Percentiles rank a stretch among this genome's conserved stretches.
Conservation (phyloP, 1,139 yeast species). For the Yamadazyma pseudoaaseri region DNA sequence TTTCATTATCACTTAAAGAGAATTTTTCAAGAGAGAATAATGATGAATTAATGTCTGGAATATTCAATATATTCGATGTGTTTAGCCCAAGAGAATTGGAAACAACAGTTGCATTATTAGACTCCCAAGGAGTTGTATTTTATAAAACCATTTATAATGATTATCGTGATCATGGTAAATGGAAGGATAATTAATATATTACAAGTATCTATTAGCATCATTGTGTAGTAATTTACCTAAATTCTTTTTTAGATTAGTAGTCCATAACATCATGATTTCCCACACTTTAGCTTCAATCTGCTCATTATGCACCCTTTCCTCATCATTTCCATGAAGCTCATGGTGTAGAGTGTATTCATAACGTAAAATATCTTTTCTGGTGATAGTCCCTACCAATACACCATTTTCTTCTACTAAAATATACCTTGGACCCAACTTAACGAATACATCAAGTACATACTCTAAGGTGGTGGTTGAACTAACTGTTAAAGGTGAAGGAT, state of each 20-base stretch:
- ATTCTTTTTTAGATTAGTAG: slow-evolving; percentile 20
- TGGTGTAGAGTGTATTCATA: slow-evolving; percentile 46
- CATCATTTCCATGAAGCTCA: slow-evolving; percentile 16
- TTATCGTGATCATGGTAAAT: slow-evolving; percentile 76
- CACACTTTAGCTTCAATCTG: slow-evolving; percentile 36
- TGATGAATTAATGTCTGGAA: slow-evolving; percentile 53
- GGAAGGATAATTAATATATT: slow-evolving; percentile 57
- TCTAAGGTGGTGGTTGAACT: slow-evolving; percentile 57
- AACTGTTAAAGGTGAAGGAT: slow-evolving; percentile 64
- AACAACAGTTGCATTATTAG: slow-evolving; percentile 67
- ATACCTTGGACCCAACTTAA: slow-evolving; percentile 76
- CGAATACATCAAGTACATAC: slow-evolving; percentile 65
- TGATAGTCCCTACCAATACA: slow-evolving; percentile 55
- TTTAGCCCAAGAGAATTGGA: slow-evolving; percentile 67
- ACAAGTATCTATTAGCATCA: slow-evolving; percentile 25
- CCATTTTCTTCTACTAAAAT: slow-evolving; percentile 64
- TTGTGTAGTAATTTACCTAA: slow-evolving; percentile 32
- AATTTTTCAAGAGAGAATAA: slow-evolving; percentile 50
- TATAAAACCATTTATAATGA: slow-evolving; percentile 68
- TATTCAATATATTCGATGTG: slow-evolving; percentile 66
- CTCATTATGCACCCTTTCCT: slow-evolving; percentile 16
- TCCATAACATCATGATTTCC: slow-evolving; percentile 29
- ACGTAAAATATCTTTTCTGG: slow-evolving; percentile 66
- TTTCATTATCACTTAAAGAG: slow-evolving; percentile 49
- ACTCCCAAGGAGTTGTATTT: slow-evolving; percentile 65